phyloP scores from a whole-genome alignment of 75 land plant genomes.

The Gnetum montanum region DNA sequence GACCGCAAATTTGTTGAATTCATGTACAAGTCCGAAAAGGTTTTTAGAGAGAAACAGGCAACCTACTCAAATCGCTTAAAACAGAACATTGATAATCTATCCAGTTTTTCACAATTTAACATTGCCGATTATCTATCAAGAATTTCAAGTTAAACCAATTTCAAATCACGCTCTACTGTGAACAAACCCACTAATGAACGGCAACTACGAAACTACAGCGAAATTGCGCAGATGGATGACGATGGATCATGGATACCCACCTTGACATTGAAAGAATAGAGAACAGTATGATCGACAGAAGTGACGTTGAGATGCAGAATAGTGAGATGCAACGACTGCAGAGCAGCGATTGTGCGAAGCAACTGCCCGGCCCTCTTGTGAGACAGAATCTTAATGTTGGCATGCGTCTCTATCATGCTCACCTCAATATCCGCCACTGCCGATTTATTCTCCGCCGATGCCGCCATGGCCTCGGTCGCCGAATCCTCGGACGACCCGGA shows the following conservation, averaged over 20 bases:
- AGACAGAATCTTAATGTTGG: constrained; percentile 24
- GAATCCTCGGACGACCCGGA: neutral
- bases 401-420: constrained; percentile 38
- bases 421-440: constrained; percentile 43
- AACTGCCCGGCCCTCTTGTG: constrained; percentile 41
- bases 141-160: neutral
- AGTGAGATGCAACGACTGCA: constrained; percentile 28
- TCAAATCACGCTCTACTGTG: neutral
- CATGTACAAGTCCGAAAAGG: no score
- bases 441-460: constrained; percentile 8
- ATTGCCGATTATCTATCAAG: no score
- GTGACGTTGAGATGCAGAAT: constrained; percentile 63
- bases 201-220: no score
- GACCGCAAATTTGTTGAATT: neutral
- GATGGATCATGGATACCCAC: no score
- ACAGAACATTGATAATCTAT: no score
- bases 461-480: neutral
- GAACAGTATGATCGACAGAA: constrained; percentile 42
- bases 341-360: constrained; percentile 26
- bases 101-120: no score
- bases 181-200: no score
- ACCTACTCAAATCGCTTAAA: no score
- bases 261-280: constrained; percentile 63
- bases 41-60: no score
- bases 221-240: neutral